These are phyloP conservation scores for Erysimum cheiri DNA, from an alignment of 441 rosid species.

Conservation along the genomic window DNA sequence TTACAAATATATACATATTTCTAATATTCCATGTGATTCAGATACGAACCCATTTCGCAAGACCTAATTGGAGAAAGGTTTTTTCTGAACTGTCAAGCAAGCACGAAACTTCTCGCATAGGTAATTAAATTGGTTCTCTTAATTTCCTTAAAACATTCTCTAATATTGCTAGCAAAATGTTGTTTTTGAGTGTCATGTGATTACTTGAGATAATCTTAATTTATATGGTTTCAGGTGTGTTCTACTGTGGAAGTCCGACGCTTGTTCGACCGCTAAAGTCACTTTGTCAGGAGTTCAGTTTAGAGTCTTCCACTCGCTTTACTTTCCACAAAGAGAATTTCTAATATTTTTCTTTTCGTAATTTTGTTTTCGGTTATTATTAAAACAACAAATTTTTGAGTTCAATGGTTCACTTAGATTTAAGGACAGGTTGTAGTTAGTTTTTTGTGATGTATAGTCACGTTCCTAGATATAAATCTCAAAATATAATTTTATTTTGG, in stretches of 20 bases:
- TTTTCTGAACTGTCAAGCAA: slow-evolving; percentile 58
- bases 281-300: slow-evolving; percentile 79
- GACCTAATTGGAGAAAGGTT: slow-evolving; percentile 96
- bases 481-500: not conserved
- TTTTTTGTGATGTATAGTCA: not conserved
- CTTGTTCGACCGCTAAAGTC: slow-evolving; percentile 65
- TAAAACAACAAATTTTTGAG: slow-evolving; percentile 6
- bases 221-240: slow-evolving; percentile 69
- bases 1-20: not conserved
- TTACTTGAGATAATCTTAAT: not conserved
- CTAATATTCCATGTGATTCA: slow-evolving; percentile 31
- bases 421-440: slow-evolving; percentile 13
- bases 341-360: slow-evolving; percentile 34
- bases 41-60: slow-evolving; percentile 94
- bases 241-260: slow-evolving; percentile 90
- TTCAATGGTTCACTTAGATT: not conserved
- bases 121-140: slow-evolving; percentile 37
- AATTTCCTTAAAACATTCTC: not conserved
- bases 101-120: slow-evolving; percentile 70
- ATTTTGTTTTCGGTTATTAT: not conserved
- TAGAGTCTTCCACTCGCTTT: slow-evolving; percentile 76
- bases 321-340: slow-evolving; percentile 93
- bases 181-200: not conserved
- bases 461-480: not conserved
- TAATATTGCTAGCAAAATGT: not conserved